Evolutionary conservation across 257 asterid species (phyloP).

Genomic region (Handroanthus guayacan): DNA sequence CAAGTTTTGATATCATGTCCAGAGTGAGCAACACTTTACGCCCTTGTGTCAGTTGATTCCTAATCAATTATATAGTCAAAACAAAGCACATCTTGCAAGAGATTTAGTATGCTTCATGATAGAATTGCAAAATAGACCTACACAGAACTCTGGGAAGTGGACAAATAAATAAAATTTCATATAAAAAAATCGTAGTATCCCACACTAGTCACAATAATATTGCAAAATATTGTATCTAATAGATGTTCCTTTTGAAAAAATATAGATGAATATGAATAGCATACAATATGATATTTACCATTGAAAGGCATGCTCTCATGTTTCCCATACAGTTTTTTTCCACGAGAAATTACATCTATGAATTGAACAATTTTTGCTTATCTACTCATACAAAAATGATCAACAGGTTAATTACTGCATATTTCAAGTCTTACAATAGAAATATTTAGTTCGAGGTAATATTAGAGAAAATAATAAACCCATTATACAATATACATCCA

Average conservation of each 20-base stretch:
- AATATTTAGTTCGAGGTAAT: background rate
- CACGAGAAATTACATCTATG: background rate
- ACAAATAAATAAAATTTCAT: background rate
- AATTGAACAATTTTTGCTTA: background rate
- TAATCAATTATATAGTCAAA: conserved; percentile 42
- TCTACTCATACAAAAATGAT: background rate
- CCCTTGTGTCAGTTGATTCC: conserved; percentile 96
- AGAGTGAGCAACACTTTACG: conserved; percentile 87
- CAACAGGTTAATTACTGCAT: background rate
- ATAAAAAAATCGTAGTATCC: background rate
- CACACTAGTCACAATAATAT: conserved; percentile 9
- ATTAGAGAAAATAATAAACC: conserved; percentile 4
- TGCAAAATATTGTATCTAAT: background rate
- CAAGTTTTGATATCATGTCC: conserved; percentile 89
- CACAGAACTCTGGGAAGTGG: background rate
- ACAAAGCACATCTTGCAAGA: conserved; percentile 31
- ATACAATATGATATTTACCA: background rate
- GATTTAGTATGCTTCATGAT: conserved; percentile 30
- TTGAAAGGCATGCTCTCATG: conserved; percentile 16
- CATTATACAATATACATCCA: conserved; percentile 1
- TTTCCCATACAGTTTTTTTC: background rate
- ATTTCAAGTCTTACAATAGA: background rate
- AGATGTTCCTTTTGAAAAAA: conserved; percentile 16
- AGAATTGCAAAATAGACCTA: conserved; percentile 16
- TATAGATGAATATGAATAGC: background rate